phyloP scores from a whole-genome alignment of 2,329 filamentous ascomycete genomes.

The Whalleya microplaca region DNA sequence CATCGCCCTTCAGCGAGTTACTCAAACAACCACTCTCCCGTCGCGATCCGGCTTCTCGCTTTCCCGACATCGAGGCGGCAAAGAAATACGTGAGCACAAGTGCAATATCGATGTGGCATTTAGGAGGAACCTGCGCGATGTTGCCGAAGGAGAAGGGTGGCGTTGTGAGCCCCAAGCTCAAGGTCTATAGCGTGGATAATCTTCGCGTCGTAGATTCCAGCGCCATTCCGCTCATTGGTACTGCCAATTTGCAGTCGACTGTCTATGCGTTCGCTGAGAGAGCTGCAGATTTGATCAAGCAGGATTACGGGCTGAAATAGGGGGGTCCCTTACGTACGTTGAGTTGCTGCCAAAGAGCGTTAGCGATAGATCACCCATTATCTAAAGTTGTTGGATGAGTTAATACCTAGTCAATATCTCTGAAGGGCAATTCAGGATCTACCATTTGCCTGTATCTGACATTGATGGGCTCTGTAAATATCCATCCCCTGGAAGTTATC shows the following conservation, averaged over 20 bases:
- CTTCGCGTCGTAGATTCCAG: constrained; percentile 43
- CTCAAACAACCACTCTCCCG: constrained; percentile 20
- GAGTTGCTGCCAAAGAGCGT: no score
- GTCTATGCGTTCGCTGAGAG: constrained; percentile 39
- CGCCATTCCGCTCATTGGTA: constrained; percentile 39
- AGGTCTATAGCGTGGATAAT: constrained; percentile 39
- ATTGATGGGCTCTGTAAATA: no score
- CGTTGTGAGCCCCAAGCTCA: constrained; percentile 39
- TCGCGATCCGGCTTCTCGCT: not conserved
- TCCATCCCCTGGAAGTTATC: no score
- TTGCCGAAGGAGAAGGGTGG: constrained; percentile 38
- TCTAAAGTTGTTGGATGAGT: no score
- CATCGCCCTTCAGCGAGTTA: constrained; percentile 12
- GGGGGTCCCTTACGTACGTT: no score
- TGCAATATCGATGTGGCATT: constrained; percentile 30
- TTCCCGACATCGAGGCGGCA: constrained; percentile 20
- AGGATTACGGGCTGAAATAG: not conserved
- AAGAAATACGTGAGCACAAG: constrained; percentile 10
- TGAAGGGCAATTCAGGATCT: no score
- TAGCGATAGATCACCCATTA: no score
- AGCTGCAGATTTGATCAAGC: constrained; percentile 37
- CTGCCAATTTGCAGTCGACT: constrained; percentile 38
- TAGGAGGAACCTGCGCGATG: constrained; percentile 37
- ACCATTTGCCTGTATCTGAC: no score
- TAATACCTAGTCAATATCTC: no score